Percentiles rank a stretch among this genome's conserved stretches.
phyloP scores from a whole-genome alignment of 805 yeast genomes.

The Ogataea parapolymorpha region DNA sequence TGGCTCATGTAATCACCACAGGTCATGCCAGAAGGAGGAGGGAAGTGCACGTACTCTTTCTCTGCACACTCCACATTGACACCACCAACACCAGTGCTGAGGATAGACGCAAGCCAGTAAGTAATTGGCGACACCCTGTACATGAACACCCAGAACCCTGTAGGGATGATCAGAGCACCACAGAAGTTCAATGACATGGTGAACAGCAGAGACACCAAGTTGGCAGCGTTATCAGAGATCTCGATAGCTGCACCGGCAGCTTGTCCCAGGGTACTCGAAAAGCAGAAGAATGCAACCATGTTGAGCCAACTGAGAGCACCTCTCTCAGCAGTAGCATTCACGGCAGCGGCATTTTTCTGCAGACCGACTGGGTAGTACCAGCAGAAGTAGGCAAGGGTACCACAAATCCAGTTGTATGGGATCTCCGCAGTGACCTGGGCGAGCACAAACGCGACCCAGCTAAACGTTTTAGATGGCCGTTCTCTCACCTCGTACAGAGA shows the following conservation, averaged over 20 bases:
- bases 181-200: constrained; percentile 67
- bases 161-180: constrained; percentile 66
- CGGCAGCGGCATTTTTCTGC: constrained; percentile 53
- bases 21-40: constrained; percentile 52
- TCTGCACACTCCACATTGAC: constrained; percentile 44
- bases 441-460: constrained; percentile 59
- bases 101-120: constrained; percentile 55
- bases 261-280: constrained; percentile 56
- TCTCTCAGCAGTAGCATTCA: constrained; percentile 44
- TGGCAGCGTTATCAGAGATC: constrained; percentile 60
- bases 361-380: constrained; percentile 76
- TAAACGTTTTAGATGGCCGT: constrained; percentile 66
- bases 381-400: constrained; percentile 59
- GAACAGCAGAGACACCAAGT: constrained; percentile 52
- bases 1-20: constrained; percentile 53
- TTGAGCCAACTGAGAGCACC: constrained; percentile 51
- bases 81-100: constrained; percentile 55
- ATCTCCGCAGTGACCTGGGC: constrained; percentile 64
- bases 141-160: constrained; percentile 79
- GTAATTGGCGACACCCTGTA: constrained; percentile 71
- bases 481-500: constrained; percentile 70
- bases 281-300: constrained; percentile 47
- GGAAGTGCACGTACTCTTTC: constrained; percentile 45
- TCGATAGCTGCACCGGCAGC: constrained; percentile 57
- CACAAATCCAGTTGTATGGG: constrained; percentile 60